Conservation (phyloP, 768 basidiomycete species). For the Tremella fuciformis region DNA sequence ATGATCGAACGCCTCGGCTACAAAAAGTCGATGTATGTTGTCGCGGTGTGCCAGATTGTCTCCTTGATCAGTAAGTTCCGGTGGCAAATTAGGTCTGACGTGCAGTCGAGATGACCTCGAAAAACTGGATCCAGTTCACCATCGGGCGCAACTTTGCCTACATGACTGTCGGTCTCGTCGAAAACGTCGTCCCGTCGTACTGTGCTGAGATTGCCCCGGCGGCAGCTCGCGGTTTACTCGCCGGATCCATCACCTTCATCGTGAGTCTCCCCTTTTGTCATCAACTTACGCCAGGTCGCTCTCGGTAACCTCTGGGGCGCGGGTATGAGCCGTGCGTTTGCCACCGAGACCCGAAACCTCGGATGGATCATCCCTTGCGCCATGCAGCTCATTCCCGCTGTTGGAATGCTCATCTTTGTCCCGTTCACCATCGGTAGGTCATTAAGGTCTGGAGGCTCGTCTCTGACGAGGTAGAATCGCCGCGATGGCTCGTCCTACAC, state of each 20-base stretch:
- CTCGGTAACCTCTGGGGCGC: conserved; percentile 21
- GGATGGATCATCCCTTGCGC: conserved; percentile 38
- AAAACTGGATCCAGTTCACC: conserved; percentile 18
- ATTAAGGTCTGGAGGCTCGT: too few relatives aligned
- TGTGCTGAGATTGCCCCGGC: conserved; percentile 25
- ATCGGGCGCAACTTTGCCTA: conserved; percentile 27
- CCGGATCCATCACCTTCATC: conserved; percentile 20
- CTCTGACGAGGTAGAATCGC: conserved; percentile 27
- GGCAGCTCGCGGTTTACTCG: conserved; percentile 21
- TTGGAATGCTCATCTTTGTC: conserved; percentile 23
- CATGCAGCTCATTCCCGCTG: conserved; percentile 34
- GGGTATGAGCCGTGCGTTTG: conserved; percentile 24
- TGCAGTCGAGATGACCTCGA: conserved; percentile 14
- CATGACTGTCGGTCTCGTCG: conserved; percentile 21
- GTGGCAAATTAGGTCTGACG: not conserved
- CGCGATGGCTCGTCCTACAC: conserved; percentile 52
- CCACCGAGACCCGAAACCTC: conserved; percentile 16
- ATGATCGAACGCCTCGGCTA: conserved; percentile 20
- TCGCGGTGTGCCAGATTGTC: conserved; percentile 12
- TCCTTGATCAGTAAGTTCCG: conserved; percentile 16
- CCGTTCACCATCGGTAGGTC: conserved; percentile 31
- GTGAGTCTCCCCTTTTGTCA: too few relatives aligned
- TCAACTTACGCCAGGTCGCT: conserved; percentile 7
- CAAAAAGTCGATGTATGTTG: conserved; percentile 12
- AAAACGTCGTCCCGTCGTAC: conserved; percentile 24